Evolutionary conservation across 2,329 filamentous ascomycete genomes (phyloP), one percentile per base, ranked within the genome.

Genomic region (Fusarium sp.): DNA sequence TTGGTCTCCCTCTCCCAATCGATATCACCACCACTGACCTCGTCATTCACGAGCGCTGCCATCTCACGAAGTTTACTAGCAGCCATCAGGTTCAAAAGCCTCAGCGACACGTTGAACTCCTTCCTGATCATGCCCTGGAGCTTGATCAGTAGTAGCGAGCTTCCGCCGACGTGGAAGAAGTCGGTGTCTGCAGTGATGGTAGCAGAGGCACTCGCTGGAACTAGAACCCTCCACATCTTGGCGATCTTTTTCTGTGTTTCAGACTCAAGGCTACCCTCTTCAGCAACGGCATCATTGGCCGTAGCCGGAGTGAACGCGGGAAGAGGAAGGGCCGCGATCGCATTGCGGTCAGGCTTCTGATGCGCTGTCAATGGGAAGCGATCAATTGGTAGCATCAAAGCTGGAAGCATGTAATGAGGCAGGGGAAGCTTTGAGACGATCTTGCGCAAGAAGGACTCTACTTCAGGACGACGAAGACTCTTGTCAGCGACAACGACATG

Each of bases 61-160:
- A 88, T 86, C 4, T 42, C 47, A 0, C 75, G 73, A 3, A 88
- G 77, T 0, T 82, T 84, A 60, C 78, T 84, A 1, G 73, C 63
- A 7, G 80, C 70, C 59, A 86, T 81, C 1, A 88, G 76, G 1
- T 84, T 69, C 3, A 75, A n/a, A 1, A 87, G 73, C 0, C 73
- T 68, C 0, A 85, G 14, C 4, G 45, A 51, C 11, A 81, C 74
- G 1, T 71, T 60, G 57, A 87, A 83, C 0, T 38, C 62, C 35
- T 65, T 48, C 33, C 31, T 53, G 12, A 65, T 65, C 20, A 48
- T 48, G 24, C 57, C 57, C 11, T 65, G 61, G 3, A 65, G 61
- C 33, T 62, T 65, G 45, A 65, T 65, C 6, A 65, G 38, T 1
- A 65, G 39, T 5, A 65, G 1, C 1, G 61, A 65, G 28, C 60